These are phyloP conservation scores for Helichrysum umbraculigerum DNA, from an alignment of 129 eudicot genomes.

Conservation along the genomic window DNA sequence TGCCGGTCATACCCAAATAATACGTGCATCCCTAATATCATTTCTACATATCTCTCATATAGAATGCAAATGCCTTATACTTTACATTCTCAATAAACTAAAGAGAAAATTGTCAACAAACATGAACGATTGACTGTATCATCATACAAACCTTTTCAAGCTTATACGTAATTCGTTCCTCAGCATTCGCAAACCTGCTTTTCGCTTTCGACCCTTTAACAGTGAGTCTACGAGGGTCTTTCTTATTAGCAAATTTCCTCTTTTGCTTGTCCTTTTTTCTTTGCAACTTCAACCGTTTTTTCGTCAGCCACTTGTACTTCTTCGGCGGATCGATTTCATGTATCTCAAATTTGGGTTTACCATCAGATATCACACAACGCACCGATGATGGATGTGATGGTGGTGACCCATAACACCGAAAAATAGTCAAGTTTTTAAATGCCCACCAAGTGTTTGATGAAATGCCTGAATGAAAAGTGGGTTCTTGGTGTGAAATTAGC, in stretches of 20 bases:
- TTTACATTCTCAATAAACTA: neutral
- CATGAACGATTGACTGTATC: neutral
- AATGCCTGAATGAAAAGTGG: slow-evolving; percentile 20
- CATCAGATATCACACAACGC: slow-evolving; percentile 61
- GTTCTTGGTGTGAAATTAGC: slow-evolving; percentile 21
- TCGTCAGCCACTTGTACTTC: slow-evolving; percentile 66
- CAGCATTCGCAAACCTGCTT: slow-evolving; percentile 60
- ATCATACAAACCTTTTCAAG: slow-evolving; percentile 53
- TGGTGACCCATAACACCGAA: slow-evolving; percentile 23
- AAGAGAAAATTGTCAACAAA: too few relatives aligned
- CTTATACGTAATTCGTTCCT: slow-evolving; percentile 65
- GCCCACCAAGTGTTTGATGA: slow-evolving; percentile 36
- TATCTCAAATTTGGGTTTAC: slow-evolving; percentile 68
- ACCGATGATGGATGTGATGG: slow-evolving; percentile 40
- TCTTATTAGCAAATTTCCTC: slow-evolving; percentile 59
- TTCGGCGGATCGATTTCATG: slow-evolving; percentile 64
- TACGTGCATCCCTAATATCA: neutral
- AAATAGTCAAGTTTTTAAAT: slow-evolving; percentile 28
- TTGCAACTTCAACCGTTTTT: slow-evolving; percentile 58
- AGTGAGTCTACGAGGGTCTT: slow-evolving; percentile 63
- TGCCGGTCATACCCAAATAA: neutral
- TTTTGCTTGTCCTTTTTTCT: slow-evolving; percentile 60
- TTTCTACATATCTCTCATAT: neutral
- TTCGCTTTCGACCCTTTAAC: slow-evolving; percentile 54
- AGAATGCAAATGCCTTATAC: neutral